phyloP scores from a whole-genome alignment of 169 alveolate species.

The Cystoisospora suis region DNA sequence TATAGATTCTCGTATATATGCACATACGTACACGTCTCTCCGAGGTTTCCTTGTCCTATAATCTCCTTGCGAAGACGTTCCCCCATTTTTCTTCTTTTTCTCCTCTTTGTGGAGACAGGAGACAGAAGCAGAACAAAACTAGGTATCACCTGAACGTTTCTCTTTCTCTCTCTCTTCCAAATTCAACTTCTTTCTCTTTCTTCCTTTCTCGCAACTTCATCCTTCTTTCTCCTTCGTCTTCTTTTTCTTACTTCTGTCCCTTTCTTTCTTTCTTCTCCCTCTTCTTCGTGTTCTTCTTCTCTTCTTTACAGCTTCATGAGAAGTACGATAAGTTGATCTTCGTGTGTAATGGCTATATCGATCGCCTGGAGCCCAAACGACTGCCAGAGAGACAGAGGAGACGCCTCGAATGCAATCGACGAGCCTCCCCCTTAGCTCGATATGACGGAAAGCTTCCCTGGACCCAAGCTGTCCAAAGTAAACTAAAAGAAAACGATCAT shows the following conservation, averaged over 20 bases:
- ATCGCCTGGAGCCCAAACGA: constrained; percentile 18
- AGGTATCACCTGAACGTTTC: too few species aligned
- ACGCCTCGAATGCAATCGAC: constrained; percentile 26
- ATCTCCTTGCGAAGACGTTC: too few species aligned
- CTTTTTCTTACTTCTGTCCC: neutral
- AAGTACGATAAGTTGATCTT: constrained; percentile 60
- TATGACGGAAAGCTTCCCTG: constrained; percentile 55
- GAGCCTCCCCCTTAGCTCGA: constrained; percentile 33
- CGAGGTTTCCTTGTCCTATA: neutral
- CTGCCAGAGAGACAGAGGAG: constrained; percentile 46
- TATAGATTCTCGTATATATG: too few species aligned
- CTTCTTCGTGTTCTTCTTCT: neutral
- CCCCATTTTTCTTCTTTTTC: too few species aligned
- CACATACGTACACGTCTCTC: neutral
- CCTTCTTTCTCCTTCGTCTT: neutral
- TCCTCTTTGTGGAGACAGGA: neutral
- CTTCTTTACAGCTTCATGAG: constrained; percentile 57
- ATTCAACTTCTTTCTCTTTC: too few species aligned
- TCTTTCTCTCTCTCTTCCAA: too few species aligned
- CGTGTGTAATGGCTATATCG: constrained; percentile 65
- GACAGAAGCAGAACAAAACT: too few species aligned
- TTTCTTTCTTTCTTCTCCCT: neutral
- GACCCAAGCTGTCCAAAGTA: constrained; percentile 52
- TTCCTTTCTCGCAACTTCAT: neutral
- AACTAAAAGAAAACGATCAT: neutral